Percentiles rank a stretch among this genome's conserved stretches.
These are phyloP conservation scores for Mrakia blollopis DNA, from an alignment of 768 basidiomycete genomes.

Conservation along the genomic window DNA sequence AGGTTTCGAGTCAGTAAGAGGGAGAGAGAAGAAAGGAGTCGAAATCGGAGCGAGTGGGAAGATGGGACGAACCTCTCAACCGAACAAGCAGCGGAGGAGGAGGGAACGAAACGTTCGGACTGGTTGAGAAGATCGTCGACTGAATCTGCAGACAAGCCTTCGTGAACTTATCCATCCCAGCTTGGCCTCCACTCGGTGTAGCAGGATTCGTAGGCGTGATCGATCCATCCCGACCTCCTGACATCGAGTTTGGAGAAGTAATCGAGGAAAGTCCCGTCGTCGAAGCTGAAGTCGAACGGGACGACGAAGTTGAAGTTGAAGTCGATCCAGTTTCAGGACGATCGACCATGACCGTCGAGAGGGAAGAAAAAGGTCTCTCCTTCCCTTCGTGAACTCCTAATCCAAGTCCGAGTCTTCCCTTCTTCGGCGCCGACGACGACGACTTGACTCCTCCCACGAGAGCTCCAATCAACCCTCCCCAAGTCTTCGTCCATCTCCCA, in stretches of 20 bases:
- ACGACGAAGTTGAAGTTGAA: neutral
- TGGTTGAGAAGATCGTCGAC: conserved; percentile 24
- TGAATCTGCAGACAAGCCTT: neutral
- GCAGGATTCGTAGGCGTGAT: neutral
- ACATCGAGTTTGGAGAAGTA: neutral
- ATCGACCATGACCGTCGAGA: conserved; percentile 23
- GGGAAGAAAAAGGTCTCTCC: conserved; percentile 1
- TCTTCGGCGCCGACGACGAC: neutral
- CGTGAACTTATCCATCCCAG: conserved; percentile 16
- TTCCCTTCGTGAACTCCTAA: neutral
- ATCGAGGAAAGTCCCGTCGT: neutral
- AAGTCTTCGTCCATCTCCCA: neutral
- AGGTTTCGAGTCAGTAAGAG: neutral
- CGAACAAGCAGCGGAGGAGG: conserved; percentile 26
- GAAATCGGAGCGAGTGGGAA: too few species aligned
- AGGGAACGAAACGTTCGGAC: conserved; percentile 20
- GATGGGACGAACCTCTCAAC: conserved; percentile 1
- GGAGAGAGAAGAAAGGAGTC: neutral
- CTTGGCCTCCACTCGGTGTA: neutral
- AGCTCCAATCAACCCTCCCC: conserved; percentile 19
- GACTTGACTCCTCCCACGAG: neutral
- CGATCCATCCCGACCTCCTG: neutral
- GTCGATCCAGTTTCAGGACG: neutral
- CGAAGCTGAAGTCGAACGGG: neutral
- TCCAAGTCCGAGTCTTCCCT: neutral